These are phyloP conservation scores for Fusarium ambrosium DNA, from an alignment of 2,329 filamentous ascomycete genomes.

Conservation along the genomic window DNA sequence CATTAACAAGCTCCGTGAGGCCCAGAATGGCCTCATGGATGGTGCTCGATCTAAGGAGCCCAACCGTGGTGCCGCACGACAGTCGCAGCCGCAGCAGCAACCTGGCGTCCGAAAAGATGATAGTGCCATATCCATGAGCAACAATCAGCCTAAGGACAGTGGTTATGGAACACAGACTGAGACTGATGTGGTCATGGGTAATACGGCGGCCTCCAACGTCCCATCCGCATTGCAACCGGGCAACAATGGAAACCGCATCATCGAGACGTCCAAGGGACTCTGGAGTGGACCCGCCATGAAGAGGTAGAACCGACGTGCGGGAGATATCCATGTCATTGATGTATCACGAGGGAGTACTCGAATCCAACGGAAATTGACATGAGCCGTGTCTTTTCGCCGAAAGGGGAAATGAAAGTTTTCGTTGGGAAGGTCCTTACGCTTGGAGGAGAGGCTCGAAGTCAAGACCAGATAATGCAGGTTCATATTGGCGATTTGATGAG, in stretches of 20 bases:
- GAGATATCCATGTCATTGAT: not conserved
- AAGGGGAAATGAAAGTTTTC: not conserved
- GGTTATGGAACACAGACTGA: conserved; percentile 62
- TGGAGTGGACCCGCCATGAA: conserved; percentile 61
- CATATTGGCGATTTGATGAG: not conserved
- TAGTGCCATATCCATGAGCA: conserved; percentile 58
- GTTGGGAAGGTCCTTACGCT: not conserved
- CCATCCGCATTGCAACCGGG: conserved; percentile 69
- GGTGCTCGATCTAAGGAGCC: conserved; percentile 68
- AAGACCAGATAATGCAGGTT: not conserved
- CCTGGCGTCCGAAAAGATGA: conserved; percentile 57
- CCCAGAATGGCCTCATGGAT: conserved; percentile 73
- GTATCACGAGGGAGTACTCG: not conserved
- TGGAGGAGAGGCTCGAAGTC: not conserved
- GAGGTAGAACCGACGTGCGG: conserved; percentile 36
- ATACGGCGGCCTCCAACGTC: conserved; percentile 54
- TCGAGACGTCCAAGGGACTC: conserved; percentile 75
- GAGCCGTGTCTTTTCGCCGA: not conserved
- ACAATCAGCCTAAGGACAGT: conserved; percentile 57
- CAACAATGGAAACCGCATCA: conserved; percentile 66
- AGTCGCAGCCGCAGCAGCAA: conserved; percentile 27
- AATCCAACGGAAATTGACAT: not conserved
- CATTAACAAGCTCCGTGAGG: conserved; percentile 78
- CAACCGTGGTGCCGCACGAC: conserved; percentile 49
- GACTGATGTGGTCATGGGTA: conserved; percentile 61